Evolutionary conservation across 2,329 filamentous ascomycete genomes (phyloP).

Genomic region (Blastomyces gilchristii): DNA sequence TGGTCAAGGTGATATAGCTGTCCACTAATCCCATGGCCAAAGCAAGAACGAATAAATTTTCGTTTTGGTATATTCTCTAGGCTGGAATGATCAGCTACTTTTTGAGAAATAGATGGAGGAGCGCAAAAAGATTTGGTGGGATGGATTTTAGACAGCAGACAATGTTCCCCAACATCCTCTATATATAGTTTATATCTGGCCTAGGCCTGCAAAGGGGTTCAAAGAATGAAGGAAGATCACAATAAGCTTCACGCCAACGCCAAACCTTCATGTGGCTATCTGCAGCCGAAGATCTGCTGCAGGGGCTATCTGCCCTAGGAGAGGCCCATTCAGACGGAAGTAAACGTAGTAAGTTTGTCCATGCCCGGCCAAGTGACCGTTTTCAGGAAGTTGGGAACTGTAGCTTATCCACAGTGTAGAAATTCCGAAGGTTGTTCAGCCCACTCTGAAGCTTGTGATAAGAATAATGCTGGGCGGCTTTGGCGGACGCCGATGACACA

Average conservation of each 20-base stretch:
- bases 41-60: background rate
- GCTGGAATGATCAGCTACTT: background rate
- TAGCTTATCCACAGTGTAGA: background rate
- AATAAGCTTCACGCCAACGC: background rate
- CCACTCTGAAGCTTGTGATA: background rate
- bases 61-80: background rate
- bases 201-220: background rate
- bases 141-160: background rate
- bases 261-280: background rate
- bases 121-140: background rate
- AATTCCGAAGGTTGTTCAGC: background rate
- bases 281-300: background rate
- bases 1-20: conserved; percentile 3
- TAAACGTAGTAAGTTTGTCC: background rate
- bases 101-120: background rate
- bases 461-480: background rate
- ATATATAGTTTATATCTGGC: background rate
- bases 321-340: background rate
- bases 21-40: conserved; percentile 1
- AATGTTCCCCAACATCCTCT: background rate
- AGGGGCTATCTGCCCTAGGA: background rate
- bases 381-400: background rate
- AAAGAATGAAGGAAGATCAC: background rate
- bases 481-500: background rate
- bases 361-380: background rate